A percentile compares a stretch with the other conserved stretches of the same genome.
These are phyloP conservation scores for Acacia melanoxylon DNA, from an alignment of 306 rosid genomes.

Conservation along the genomic window DNA sequence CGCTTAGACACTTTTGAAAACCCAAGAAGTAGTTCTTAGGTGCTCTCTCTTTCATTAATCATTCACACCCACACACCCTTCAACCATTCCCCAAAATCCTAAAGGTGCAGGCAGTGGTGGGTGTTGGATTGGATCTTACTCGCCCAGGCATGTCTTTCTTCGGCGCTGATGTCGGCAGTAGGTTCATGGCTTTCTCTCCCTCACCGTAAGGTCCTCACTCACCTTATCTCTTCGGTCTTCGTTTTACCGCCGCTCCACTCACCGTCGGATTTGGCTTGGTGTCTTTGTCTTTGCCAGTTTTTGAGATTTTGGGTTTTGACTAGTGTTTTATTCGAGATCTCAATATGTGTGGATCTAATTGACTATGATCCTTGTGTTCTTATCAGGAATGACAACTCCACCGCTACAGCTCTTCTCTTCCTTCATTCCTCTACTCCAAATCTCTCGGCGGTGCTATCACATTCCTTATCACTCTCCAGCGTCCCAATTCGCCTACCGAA, in stretches of 20 bases:
- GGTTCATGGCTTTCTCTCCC: slow-evolving; percentile 91
- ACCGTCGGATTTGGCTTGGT: slow-evolving; percentile 25
- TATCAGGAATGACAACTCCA: too few relatives aligned
- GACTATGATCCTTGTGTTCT: neutral
- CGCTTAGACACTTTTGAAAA: too few relatives aligned
- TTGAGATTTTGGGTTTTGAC: neutral
- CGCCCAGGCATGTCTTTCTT: slow-evolving; percentile 50
- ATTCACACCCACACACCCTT: neutral
- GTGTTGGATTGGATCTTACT: neutral
- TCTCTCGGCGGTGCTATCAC: too few relatives aligned
- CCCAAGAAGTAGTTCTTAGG: too few relatives aligned
- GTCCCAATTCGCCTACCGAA: slow-evolving; percentile 32
- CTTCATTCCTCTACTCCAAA: too few relatives aligned
- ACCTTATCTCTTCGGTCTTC: slow-evolving; percentile 65
- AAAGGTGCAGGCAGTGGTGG: neutral
- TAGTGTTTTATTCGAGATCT: neutral
- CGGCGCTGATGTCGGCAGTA: slow-evolving; percentile 28
- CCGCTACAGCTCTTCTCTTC: too few relatives aligned
- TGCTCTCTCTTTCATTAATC: neutral
- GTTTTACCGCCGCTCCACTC: slow-evolving; percentile 69
- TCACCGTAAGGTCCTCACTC: slow-evolving; percentile 61
- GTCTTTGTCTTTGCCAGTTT: neutral
- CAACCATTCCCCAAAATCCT: neutral
- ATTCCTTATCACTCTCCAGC: too few relatives aligned
- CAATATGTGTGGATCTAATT: neutral